Percentiles rank a stretch among this genome's conserved stretches.
These are phyloP conservation scores for Pythium rishiriense DNA, from an alignment of 352 stramenopile species.

Conservation along the genomic window DNA sequence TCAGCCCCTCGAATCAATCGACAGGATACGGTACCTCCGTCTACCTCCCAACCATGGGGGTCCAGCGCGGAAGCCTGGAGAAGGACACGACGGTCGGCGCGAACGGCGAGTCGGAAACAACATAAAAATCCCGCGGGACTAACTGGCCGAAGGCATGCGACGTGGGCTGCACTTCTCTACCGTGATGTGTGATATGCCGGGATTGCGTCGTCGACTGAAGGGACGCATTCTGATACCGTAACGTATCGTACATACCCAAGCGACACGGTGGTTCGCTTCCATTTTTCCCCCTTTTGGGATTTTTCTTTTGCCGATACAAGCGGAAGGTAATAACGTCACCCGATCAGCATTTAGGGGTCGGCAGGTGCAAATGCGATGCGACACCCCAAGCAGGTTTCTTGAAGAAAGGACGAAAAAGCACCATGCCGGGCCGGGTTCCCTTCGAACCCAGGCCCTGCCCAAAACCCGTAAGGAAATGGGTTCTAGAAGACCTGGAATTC, in stretches of 20 bases:
- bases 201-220: constrained; percentile 1
- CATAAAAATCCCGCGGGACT: neutral
- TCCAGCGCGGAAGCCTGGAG: too few species aligned
- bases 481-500: neutral
- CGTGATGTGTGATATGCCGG: neutral
- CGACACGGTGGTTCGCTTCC: neutral
- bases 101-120: neutral
- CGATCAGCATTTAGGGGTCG: constrained; percentile 1
- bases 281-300: neutral
- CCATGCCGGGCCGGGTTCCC: neutral
- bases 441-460: neutral
- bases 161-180: neutral
- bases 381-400: constrained; percentile 15
- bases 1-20: too few species aligned
- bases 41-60: too few species aligned
- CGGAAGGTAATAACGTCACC: neutral
- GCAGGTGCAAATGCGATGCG: constrained; percentile 18
- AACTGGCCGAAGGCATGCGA: neutral
- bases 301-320: constrained; percentile 2
- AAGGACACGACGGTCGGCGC: too few species aligned
- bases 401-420: constrained; percentile 7
- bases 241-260: neutral
- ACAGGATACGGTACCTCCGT: too few species aligned
- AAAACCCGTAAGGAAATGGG: neutral
- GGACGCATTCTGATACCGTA: neutral